These are phyloP conservation scores for Fraxinus dipetala DNA, from an alignment of 305 asterid genomes.

Conservation along the genomic window DNA sequence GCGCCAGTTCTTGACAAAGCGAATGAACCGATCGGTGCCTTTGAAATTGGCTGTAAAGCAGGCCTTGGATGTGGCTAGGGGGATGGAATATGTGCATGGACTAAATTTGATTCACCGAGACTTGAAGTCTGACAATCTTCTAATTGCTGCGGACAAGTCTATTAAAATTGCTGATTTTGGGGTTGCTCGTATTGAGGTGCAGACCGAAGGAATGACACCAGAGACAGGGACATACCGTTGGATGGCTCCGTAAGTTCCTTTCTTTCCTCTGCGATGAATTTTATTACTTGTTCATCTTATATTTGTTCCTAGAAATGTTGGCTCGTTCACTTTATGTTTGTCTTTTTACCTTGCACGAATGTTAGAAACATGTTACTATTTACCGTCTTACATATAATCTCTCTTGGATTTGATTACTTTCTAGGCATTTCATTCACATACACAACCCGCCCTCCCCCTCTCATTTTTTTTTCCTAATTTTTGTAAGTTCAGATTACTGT, in stretches of 20 bases:
- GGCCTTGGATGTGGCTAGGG: constrained; percentile 96
- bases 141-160: constrained; percentile 83
- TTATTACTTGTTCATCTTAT: not conserved
- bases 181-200: constrained; percentile 95
- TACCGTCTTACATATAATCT: not conserved
- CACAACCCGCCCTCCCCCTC: not conserved
- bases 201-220: constrained; percentile 99
- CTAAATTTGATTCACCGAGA: constrained; percentile 85
- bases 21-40: constrained; percentile 88
- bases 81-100: constrained; percentile 93
- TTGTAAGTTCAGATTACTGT: not conserved
- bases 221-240: constrained; percentile 98
- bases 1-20: constrained; percentile 77
- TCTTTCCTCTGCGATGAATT: not conserved
- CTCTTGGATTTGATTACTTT: not conserved
- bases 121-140: constrained; percentile 91
- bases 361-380: not conserved
- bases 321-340: not conserved
- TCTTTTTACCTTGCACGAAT: not conserved
- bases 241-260: constrained; percentile 95
- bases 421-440: not conserved
- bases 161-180: constrained; percentile 97
- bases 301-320: not conserved
- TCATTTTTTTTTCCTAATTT: too few species aligned
- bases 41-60: constrained; percentile 91